Evolutionary conservation across 805 yeast species (phyloP).

Genomic region (Candida krabiensis): DNA sequence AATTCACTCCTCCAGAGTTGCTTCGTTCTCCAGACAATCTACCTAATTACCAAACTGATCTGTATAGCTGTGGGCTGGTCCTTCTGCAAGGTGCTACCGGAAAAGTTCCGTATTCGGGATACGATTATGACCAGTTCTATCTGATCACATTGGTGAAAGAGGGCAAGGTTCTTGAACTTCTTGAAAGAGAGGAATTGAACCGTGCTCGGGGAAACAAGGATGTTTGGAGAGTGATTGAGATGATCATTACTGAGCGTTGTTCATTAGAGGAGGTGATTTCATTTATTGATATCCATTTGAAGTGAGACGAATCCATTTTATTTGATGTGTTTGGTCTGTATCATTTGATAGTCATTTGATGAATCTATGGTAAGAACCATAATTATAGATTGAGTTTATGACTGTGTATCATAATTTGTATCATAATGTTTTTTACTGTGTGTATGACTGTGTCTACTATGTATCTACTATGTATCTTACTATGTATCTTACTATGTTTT

Average conservation of each 20-base stretch:
- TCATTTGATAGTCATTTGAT: background rate
- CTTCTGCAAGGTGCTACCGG: constrained; percentile 48
- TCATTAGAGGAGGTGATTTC: constrained; percentile 21
- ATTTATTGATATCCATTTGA: background rate
- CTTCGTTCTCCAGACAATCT: constrained; percentile 22
- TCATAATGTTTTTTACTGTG: too few relatives aligned
- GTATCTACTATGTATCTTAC: too few relatives aligned
- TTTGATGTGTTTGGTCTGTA: background rate
- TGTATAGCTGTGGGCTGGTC: constrained; percentile 47
- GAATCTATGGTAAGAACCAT: too few relatives aligned
- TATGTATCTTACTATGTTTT: too few relatives aligned
- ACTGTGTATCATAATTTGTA: too few relatives aligned
- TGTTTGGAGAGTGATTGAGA: constrained; percentile 23
- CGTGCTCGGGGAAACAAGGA: constrained; percentile 21
- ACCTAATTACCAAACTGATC: constrained; percentile 40
- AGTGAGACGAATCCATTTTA: background rate
- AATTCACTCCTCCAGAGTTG: constrained; percentile 50
- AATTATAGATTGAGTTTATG: too few relatives aligned
- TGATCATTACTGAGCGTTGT: constrained; percentile 31
- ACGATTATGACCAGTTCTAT: constrained; percentile 29
- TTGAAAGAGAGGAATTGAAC: constrained; percentile 26
- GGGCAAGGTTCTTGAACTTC: constrained; percentile 33
- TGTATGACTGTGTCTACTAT: too few relatives aligned
- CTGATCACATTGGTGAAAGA: constrained; percentile 34
- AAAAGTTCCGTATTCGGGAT: constrained; percentile 39